Evolutionary conservation across 352 stramenopile genomes (phyloP), one percentile per base, ranked within the genome.

Genomic region (Plasmopara muralis): DNA sequence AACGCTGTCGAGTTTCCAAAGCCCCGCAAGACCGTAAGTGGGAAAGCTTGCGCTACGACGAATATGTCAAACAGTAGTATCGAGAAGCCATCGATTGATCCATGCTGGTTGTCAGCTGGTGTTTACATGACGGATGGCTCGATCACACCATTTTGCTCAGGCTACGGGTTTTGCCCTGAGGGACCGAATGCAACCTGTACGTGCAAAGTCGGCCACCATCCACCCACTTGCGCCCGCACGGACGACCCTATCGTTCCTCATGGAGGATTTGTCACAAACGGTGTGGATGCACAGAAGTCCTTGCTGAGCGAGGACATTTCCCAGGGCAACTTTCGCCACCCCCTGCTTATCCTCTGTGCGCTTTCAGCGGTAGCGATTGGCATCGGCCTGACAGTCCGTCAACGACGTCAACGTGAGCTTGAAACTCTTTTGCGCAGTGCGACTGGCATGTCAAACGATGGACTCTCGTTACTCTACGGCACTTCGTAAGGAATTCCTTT

Each of bases 51-150:
- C 35, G 43, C 38, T 15, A 30, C 46, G 30, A 43, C 43, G 0
- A 58, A 55, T 25, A 34, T 9, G 37, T 34, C 18, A 16, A 39
- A 18, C 16, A 42, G 25, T 6, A 49, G 16, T n/a, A 31, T 63
- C 4, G 74, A 77, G 38, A 46, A 62, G 13, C 65, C 72, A 20
- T 74, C 80, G 6, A 82, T 90, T 46, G 83, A 93, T 53, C 74
- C 77, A 25, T 93, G 83, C 51, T 93, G 83, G 83, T 52, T 91
- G 29, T 83, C 83, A 13, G 64, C 66, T 0, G 83, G 80, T 4
- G 55, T 66, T 9, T 87, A 87, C 52, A 60, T 81, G 35, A 52
- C 18, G 4, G 59, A 74, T 28, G 70, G 68, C 2, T 77, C 70
- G 18, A 68, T 90, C 43, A 85, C 77, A 8, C 74, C 65, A 0